These are phyloP conservation scores for Laetiporus sulphureus DNA, from an alignment of 1,284 basidiomycete species.

Conservation along the genomic window DNA sequence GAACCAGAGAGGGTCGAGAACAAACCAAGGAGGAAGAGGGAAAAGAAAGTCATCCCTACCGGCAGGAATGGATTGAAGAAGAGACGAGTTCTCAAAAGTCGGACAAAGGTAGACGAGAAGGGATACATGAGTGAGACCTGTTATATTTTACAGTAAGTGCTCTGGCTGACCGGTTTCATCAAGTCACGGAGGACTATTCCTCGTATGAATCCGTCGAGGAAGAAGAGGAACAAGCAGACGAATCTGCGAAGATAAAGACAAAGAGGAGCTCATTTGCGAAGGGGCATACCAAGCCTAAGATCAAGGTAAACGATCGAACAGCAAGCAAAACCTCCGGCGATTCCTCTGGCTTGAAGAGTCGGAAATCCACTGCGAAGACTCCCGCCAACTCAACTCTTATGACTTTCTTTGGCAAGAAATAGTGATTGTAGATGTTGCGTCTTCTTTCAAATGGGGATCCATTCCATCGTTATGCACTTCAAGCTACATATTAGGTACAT, in stretches of 20 bases:
- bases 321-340: conserved; percentile 13
- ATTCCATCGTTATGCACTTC: too few species aligned
- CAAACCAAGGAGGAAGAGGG: conserved; percentile 45
- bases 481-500: too few species aligned
- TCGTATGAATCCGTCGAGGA: conserved; percentile 73
- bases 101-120: conserved; percentile 49
- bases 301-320: conserved; percentile 22
- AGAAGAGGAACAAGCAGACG: conserved; percentile 28
- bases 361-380: conserved; percentile 14
- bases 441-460: too few species aligned
- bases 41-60: conserved; percentile 57
- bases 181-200: conserved; percentile 73
- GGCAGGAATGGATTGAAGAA: conserved; percentile 72
- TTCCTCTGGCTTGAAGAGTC: conserved; percentile 9
- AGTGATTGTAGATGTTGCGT: too few species aligned
- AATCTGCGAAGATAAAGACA: conserved; percentile 25
- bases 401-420: conserved; percentile 26
- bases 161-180: not conserved
- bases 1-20: conserved; percentile 26
- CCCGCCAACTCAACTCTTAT: conserved; percentile 23
- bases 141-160: too few species aligned
- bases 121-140: conserved; percentile 74
- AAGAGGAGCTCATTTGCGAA: conserved; percentile 15
- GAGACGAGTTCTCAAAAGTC: conserved; percentile 52
- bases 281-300: conserved; percentile 13